Conservation (phyloP, 1,284 basidiomycete genomes). For the Neolentinus lepideus region DNA sequence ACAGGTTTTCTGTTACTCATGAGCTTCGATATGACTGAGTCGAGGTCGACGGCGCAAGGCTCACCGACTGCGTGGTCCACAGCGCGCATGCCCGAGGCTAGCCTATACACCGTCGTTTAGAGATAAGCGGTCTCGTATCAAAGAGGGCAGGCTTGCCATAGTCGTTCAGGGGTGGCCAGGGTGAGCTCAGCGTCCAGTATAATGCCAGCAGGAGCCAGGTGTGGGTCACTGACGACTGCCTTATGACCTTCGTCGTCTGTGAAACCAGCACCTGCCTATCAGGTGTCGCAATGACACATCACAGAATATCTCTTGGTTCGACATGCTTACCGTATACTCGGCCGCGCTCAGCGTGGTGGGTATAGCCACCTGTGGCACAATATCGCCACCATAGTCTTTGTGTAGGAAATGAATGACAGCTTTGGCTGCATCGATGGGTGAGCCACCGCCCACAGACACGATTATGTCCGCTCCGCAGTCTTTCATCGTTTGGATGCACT, state of each 20-base stretch:
- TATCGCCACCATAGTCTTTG: slow-evolving; percentile 40
- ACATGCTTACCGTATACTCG: slow-evolving; percentile 58
- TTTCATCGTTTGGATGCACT: slow-evolving; percentile 51
- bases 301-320: no score
- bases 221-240: slow-evolving; percentile 41
- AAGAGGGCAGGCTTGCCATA: slow-evolving; percentile 46
- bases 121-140: not conserved
- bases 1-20: slow-evolving; percentile 51
- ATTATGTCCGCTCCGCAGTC: slow-evolving; percentile 57
- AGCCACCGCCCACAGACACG: slow-evolving; percentile 73
- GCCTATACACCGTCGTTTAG: slow-evolving; percentile 30
- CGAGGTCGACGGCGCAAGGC: slow-evolving; percentile 9
- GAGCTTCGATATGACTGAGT: not conserved
- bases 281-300: no score
- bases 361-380: slow-evolving; percentile 57
- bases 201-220: slow-evolving; percentile 61
- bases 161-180: slow-evolving; percentile 61
- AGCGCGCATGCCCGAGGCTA: slow-evolving; percentile 72
- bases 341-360: slow-evolving; percentile 81
- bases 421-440: slow-evolving; percentile 73
- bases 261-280: slow-evolving; percentile 60
- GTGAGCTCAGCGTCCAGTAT: slow-evolving; percentile 77
- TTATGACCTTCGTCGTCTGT: slow-evolving; percentile 71
- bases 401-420: slow-evolving; percentile 58
- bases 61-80: slow-evolving; percentile 73